Conservation (phyloP, 2,329 filamentous ascomycete species). For the Fusarium musae region DNA sequence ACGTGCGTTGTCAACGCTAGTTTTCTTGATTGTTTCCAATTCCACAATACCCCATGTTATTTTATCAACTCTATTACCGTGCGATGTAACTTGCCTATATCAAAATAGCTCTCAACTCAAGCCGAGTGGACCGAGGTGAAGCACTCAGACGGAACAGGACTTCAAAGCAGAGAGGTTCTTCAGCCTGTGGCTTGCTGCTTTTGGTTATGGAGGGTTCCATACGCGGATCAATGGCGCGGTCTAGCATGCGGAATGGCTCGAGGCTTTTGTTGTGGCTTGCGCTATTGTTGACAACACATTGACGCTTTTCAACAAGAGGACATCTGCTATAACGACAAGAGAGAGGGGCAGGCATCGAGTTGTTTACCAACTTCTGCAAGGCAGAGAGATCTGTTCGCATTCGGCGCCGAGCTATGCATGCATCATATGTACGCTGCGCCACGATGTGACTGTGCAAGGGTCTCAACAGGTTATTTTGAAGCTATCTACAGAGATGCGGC, state of each 20-base stretch:
- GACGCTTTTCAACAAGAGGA: constrained; percentile 3
- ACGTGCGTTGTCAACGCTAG: constrained; percentile 26
- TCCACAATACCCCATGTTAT: constrained; percentile 7
- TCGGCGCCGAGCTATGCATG: constrained; percentile 13
- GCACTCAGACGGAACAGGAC: neutral
- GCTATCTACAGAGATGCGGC: neutral
- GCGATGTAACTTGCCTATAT: constrained; percentile 29
- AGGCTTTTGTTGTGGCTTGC: constrained; percentile 14
- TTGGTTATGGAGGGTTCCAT: constrained; percentile 11
- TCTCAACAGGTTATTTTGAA: constrained; percentile 23
- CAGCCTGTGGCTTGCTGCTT: constrained; percentile 18
- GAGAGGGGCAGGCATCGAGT: neutral
- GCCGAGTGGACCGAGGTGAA: constrained; percentile 10
- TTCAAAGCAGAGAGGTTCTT: constrained; percentile 2
- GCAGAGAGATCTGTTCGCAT: constrained; percentile 18
- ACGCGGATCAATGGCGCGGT: constrained; percentile 24
- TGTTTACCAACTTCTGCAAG: constrained; percentile 20
- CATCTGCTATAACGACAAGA: neutral
- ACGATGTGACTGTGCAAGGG: constrained; percentile 28
- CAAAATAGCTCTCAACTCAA: constrained; percentile 11
- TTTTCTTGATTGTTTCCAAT: constrained; percentile 16
- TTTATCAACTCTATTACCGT: constrained; percentile 24
- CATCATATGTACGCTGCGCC: constrained; percentile 27
- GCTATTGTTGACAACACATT: constrained; percentile 25
- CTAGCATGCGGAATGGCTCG: constrained; percentile 28